phyloP scores from a whole-genome alignment of 768 basidiomycete species.

The Tephrocybe sp. region DNA sequence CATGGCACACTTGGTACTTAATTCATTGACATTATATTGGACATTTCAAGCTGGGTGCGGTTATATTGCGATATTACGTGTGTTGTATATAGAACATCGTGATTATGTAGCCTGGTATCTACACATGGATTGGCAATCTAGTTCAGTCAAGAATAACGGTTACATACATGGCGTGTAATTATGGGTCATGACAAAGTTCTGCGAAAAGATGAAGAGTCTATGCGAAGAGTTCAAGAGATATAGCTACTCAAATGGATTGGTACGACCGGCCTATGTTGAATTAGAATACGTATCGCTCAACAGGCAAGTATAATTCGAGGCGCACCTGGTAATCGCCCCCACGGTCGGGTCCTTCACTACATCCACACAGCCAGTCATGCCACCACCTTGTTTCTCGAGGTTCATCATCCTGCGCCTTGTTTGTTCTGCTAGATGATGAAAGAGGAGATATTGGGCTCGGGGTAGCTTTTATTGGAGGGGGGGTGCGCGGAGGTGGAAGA shows the following conservation, averaged over 20 bases:
- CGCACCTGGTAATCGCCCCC: slow-evolving; percentile 71
- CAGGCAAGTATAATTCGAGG: slow-evolving; percentile 1
- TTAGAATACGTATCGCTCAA: neutral
- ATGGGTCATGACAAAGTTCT: no score
- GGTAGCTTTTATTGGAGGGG: slow-evolving; percentile 42
- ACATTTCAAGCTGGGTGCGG: no score
- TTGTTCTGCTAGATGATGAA: slow-evolving; percentile 15
- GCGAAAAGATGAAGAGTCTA: neutral
- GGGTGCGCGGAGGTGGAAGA: slow-evolving; percentile 58
- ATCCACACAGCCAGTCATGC: slow-evolving; percentile 86
- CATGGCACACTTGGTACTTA: no score
- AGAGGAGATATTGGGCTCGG: slow-evolving; percentile 34
- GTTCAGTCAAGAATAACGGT: no score
- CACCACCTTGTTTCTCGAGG: slow-evolving; percentile 60
- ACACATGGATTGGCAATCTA: no score
- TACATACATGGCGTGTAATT: no score
- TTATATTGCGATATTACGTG: no score
- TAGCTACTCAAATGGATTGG: slow-evolving; percentile 57
- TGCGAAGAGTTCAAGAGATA: neutral
- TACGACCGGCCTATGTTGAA: slow-evolving; percentile 66
- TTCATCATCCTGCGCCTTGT: slow-evolving; percentile 30
- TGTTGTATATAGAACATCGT: neutral
- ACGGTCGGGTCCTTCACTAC: slow-evolving; percentile 69
- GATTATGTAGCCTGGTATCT: slow-evolving; percentile 1
- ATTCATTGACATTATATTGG: no score